Conservation (phyloP, 805 yeast species). For the Kurtzmaniella fragi region DNA sequence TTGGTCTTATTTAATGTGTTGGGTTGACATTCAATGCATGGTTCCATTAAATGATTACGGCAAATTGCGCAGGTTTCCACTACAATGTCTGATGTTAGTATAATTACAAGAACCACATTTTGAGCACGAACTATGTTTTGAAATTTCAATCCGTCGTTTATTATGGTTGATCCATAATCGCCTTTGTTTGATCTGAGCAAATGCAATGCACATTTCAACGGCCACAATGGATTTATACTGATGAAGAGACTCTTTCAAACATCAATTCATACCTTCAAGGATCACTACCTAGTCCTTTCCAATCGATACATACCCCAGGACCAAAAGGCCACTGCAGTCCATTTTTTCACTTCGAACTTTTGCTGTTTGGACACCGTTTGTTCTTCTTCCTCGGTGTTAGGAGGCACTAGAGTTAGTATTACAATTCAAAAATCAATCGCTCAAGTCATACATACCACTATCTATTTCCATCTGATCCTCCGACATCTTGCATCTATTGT, state of each 20-base stretch:
- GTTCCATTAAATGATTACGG: slow-evolving; percentile 96
- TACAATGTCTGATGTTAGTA: slow-evolving; percentile 52
- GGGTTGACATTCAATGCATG: slow-evolving; percentile 95
- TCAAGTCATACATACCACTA: slow-evolving; percentile 13
- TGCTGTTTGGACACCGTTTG: slow-evolving; percentile 45
- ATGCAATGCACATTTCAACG: too few relatives aligned
- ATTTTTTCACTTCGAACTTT: slow-evolving; percentile 88
- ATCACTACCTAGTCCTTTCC: too few relatives aligned
- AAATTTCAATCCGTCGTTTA: too few relatives aligned
- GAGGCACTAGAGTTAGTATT: slow-evolving; percentile 2
- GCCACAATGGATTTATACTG: too few relatives aligned
- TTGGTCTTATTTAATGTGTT: slow-evolving; percentile 55
- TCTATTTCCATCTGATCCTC: slow-evolving; percentile 31
- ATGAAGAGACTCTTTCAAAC: too few relatives aligned
- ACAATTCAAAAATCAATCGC: not conserved
- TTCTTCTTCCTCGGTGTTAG: slow-evolving; percentile 14
- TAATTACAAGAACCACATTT: not conserved
- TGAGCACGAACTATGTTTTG: too few relatives aligned
- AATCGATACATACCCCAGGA: slow-evolving; percentile 70
- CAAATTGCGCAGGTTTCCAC: slow-evolving; percentile 98
- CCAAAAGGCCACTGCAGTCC: slow-evolving; percentile 99
- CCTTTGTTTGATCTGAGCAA: too few relatives aligned
- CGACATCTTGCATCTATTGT: slow-evolving; percentile 1
- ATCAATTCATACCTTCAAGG: too few relatives aligned
- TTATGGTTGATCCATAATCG: too few relatives aligned